Conservation (phyloP, 2,329 filamentous ascomycete species). For the Aureobasidium melanogenum region DNA sequence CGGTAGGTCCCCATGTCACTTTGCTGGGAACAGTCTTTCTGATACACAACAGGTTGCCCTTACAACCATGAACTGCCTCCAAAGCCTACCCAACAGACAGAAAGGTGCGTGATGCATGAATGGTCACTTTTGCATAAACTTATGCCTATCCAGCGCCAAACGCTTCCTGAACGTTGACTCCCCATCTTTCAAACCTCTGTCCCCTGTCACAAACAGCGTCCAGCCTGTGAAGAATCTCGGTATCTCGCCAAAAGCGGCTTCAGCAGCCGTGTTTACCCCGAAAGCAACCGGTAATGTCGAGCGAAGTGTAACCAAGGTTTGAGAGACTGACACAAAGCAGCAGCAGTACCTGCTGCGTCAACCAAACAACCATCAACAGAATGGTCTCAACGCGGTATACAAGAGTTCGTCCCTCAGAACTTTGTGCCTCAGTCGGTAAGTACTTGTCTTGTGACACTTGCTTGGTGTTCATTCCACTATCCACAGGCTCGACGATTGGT, state of each 20-base stretch:
- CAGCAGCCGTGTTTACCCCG: conserved; percentile 76
- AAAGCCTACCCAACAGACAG: conserved; percentile 46
- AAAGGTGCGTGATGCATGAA: conserved; percentile 38
- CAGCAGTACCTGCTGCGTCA: conserved; percentile 36
- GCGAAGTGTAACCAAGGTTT: neutral
- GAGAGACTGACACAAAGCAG: conserved; percentile 20
- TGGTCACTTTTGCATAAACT: neutral
- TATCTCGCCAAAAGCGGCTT: conserved; percentile 85
- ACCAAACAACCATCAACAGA: conserved; percentile 39
- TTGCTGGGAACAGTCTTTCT: conserved; percentile 1
- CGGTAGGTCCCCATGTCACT: conserved; percentile 35
- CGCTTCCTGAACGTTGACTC: conserved; percentile 76
- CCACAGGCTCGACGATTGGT: neutral
- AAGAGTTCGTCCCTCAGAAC: conserved; percentile 47
- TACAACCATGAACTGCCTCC: conserved; percentile 73
- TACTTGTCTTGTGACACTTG: neutral
- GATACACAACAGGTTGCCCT: conserved; percentile 50
- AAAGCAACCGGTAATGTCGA: conserved; percentile 35
- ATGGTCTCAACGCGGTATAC: conserved; percentile 40
- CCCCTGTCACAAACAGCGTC: conserved; percentile 39
- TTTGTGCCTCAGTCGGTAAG: conserved; percentile 38
- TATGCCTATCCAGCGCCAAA: conserved; percentile 7
- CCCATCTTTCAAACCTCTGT: conserved; percentile 78
- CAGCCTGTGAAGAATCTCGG: conserved; percentile 57
- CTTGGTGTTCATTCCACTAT: neutral